Evolutionary conservation across 495 filamentous ascomycete genomes (phyloP).

Genomic region (Oleoguttula mirabilis): DNA sequence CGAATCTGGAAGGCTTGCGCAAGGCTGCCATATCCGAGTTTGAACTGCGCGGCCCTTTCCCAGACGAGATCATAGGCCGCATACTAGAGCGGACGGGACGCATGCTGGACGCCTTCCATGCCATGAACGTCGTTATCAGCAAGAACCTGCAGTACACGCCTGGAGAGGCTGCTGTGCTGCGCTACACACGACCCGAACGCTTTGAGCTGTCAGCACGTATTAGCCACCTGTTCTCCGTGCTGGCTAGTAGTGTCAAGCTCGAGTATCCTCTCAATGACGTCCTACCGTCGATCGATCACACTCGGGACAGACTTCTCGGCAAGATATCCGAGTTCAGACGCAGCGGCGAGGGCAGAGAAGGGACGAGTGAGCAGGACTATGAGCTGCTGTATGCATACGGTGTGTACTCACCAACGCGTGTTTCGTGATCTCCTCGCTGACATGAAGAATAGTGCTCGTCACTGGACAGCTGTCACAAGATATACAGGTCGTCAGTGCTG

Average conservation of each 20-base stretch:
- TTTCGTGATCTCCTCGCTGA: constrained; percentile 3
- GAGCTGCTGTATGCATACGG: constrained; percentile 63
- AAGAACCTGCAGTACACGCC: constrained; percentile 65
- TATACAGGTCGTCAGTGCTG: constrained; percentile 51
- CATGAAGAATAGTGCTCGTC: constrained; percentile 41
- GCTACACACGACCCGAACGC: constrained; percentile 69
- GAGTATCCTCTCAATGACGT: constrained; percentile 86
- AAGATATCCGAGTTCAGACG: constrained; percentile 79
- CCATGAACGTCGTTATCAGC: constrained; percentile 84
- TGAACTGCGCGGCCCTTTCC: constrained; percentile 74
- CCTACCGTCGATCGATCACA: constrained; percentile 67
- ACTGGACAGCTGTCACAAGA: constrained; percentile 58
- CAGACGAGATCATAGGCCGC: constrained; percentile 50
- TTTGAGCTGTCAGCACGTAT: constrained; percentile 70
- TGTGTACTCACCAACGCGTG: constrained; percentile 25
- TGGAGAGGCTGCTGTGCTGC: constrained; percentile 66
- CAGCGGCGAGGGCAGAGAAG: constrained; percentile 42
- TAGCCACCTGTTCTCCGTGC: constrained; percentile 84
- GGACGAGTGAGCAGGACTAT: constrained; percentile 54
- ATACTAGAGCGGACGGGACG: constrained; percentile 67
- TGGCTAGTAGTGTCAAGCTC: constrained; percentile 83
- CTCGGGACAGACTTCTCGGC: constrained; percentile 72
- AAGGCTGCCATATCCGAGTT: constrained; percentile 68
- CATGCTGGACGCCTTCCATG: constrained; percentile 84
- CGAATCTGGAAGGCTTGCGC: constrained; percentile 58